These are phyloP conservation scores for Aspergillus eucalypticola DNA, from an alignment of 2,329 filamentous ascomycete species.

Conservation along the genomic window DNA sequence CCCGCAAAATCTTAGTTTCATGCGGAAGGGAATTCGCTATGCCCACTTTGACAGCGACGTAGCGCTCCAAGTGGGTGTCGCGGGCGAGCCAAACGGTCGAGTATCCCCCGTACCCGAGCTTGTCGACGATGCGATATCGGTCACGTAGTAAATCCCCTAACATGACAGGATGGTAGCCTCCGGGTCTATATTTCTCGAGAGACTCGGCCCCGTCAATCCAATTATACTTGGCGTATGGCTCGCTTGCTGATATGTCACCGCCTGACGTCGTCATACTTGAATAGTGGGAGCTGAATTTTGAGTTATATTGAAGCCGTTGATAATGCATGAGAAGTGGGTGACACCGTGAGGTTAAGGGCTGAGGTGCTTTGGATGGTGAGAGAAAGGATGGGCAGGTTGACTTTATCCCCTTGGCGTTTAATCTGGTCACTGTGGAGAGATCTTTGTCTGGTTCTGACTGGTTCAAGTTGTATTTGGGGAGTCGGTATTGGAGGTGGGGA, in stretches of 20 bases:
- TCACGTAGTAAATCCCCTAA: constrained; percentile 29
- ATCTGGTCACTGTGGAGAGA: too few species aligned
- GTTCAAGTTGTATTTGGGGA: constrained; percentile 6
- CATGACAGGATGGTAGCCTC: constrained; percentile 35
- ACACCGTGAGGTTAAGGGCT: too few species aligned
- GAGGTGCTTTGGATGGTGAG: too few species aligned
- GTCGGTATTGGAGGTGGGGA: neutral
- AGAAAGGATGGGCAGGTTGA: too few species aligned
- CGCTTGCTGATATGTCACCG: too few species aligned
- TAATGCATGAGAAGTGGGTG: too few species aligned
- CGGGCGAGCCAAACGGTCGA: constrained; percentile 46
- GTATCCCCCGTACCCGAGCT: constrained; percentile 44
- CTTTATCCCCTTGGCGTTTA: too few species aligned
- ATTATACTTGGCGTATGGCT: constrained; percentile 19
- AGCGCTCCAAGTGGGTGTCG: constrained; percentile 27
- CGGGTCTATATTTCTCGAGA: constrained; percentile 29
- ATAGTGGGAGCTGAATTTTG: constrained; percentile 14
- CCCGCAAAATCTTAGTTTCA: constrained; percentile 20
- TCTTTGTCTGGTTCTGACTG: too few species aligned
- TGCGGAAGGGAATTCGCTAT: constrained; percentile 16
- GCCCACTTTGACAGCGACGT: constrained; percentile 32
- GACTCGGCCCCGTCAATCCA: constrained; percentile 32
- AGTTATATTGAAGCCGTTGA: neutral
- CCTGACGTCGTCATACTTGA: too few species aligned
- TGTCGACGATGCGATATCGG: constrained; percentile 42